Evolutionary conservation across 139 green algal genomes (phyloP), one percentile per base, ranked within the genome.

Genomic region (Nannochloris sp.): DNA sequence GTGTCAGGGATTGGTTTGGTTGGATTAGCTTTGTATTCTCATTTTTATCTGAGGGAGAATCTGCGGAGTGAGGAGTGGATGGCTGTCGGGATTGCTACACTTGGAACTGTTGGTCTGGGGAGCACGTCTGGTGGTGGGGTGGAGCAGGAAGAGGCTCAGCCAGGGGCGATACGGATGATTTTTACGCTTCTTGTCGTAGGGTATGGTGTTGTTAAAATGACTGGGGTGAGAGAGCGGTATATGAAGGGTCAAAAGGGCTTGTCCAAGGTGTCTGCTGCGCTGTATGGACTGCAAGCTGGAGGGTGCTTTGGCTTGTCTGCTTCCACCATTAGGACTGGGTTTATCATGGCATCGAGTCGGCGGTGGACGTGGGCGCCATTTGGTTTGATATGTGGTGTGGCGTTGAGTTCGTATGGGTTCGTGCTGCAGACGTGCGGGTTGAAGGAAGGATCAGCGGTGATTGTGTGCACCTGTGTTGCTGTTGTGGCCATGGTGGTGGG

Each of bases 261-360:
- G 62, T 53, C n/a, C 16, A 54, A 50, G 7, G 53, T 53, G 4
- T 48, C 43, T 6, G 44, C 70, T 16, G 70, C 64, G 5, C 2
- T 55, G 1, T 69, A 66, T 37, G 72, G 66, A 23, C 66, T 71
- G 48, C 78, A 95, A 68, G 88, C 88, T 23, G 88, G 88, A 34
- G 83, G 81, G 0, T 93, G 79, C 69, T 95, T 95, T 71, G 88
- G 88, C 11, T 65, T 90, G 18, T 87, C 78, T 9, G 85, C 86
- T 2, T 81, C 77, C 6, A 71, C 73, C n/a, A 84, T 81, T 57
- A 51, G 80, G 3, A 86, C 80, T 57, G 86, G 79, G 53, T 91
- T 91, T 66, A 57, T 87, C 64, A 76, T 95, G 64, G 80, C 75
- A 2, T 23, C 36, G 11, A 60, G 57, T n/a, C 36, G 67, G 54